These are phyloP conservation scores for Suhomyces panamericanus DNA, from an alignment of 1,139 yeast species.

Conservation along the genomic window DNA sequence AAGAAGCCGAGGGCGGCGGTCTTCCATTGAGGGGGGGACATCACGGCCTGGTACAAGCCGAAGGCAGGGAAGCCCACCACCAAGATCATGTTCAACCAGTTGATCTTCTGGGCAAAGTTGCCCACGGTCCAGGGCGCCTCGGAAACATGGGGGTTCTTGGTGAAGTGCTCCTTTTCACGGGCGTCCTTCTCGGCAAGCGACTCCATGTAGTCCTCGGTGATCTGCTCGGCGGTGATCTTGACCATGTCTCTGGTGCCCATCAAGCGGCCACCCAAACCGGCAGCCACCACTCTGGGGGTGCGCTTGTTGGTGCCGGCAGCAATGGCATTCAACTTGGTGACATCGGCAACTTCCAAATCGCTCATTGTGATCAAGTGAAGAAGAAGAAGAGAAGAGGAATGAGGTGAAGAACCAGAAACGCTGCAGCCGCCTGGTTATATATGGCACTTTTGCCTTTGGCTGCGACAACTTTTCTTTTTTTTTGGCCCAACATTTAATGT, in stretches of 20 bases:
- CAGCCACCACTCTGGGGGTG: slow-evolving; percentile 68
- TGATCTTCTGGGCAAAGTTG: slow-evolving; percentile 87
- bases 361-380: slow-evolving; percentile 14
- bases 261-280: slow-evolving; percentile 72
- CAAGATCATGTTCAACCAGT: slow-evolving; percentile 88
- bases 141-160: slow-evolving; percentile 66
- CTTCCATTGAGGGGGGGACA: slow-evolving; percentile 54
- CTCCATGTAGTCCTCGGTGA: slow-evolving; percentile 54
- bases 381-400: not conserved
- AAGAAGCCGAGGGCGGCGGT: slow-evolving; percentile 61
- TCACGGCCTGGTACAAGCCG: slow-evolving; percentile 57
- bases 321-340: slow-evolving; percentile 75
- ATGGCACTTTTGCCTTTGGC: not conserved
- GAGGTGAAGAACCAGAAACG: no score
- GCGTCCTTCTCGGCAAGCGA: slow-evolving; percentile 55
- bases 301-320: slow-evolving; percentile 85
- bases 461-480: slow-evolving; percentile 3
- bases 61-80: slow-evolving; percentile 68
- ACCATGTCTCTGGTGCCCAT: slow-evolving; percentile 81
- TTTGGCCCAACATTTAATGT: slow-evolving; percentile 10
- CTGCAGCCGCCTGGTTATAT: not conserved
- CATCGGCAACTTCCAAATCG: slow-evolving; percentile 58
- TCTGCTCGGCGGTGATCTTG: slow-evolving; percentile 62
- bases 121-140: slow-evolving; percentile 86
- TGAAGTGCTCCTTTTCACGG: slow-evolving; percentile 48